Evolutionary conservation across 1,139 yeast genomes (phyloP), one percentile per base, ranked within the genome.

Genomic region (Nematodospora anomalae): DNA sequence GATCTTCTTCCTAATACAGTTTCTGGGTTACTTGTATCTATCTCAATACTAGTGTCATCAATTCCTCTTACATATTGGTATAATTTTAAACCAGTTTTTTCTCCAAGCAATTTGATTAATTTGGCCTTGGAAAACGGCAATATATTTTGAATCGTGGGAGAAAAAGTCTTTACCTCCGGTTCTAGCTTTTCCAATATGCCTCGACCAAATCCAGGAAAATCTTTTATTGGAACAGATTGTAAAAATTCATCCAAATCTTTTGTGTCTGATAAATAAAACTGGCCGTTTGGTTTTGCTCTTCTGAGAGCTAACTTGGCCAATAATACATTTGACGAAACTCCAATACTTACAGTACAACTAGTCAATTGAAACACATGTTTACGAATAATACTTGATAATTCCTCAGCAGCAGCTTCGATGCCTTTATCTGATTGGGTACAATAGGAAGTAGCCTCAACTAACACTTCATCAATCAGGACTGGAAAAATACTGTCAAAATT

Each of bases 391-490:
- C 45, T 38, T 21, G 72, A 61, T 1, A 79, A 52, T 4, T 47
- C 42, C 1, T 45, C 39, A 0, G 65, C 61, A 4, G 37, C 43
- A 4, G 46, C 42, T 18, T 28, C 44, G 12, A 47, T 47, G 8
- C 30, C 35, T 16, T 33, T 31, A n/a, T 25, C 36, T 5, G 38
- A 28, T 6, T 31, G 23, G 14, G 31, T 44, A 36, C 64, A 57
- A 32, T 67, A 45, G 0, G 74, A 49, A 0, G 86, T 64, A 2
- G 83, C 71, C 48, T 90, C 96, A 10, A 90, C 60, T 20, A 92
- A 62, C 0, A 88, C 96, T 53, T 92, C 98, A 58, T 92, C 98
- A 4, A 92, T 81, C 49, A 94, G 88, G 0, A 92, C 89, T 0
- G 98, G 97, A 29, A 79, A 71, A 2, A 92, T 73, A 6, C 77